Conservation (phyloP, 2,329 filamentous ascomycete genomes). For the Thyridium curvatum region DNA sequence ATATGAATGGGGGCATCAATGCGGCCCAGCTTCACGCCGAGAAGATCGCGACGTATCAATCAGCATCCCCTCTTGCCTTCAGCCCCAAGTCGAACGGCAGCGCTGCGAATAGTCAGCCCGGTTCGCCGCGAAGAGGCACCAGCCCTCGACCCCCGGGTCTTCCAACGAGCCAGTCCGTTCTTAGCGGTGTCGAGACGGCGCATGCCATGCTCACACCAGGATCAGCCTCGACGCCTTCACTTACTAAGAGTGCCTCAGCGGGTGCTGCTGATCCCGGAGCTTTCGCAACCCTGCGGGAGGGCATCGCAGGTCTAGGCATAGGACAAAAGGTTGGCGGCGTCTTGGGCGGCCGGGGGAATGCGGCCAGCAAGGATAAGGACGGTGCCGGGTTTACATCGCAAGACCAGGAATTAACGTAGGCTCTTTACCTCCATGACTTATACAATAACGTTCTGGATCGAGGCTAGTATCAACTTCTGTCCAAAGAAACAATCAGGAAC, state of each 20-base stretch:
- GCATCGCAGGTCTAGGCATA: constrained; percentile 12
- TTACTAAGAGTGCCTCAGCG: constrained; percentile 8
- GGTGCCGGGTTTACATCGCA: constrained; percentile 2
- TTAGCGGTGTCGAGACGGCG: constrained; percentile 47
- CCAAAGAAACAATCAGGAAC: too few species aligned
- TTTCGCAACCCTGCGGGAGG: constrained; percentile 12
- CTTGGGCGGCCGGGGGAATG: constrained; percentile 9
- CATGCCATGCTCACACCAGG: constrained; percentile 10
- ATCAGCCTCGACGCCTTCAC: neutral
- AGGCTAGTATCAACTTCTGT: too few species aligned
- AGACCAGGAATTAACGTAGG: too few species aligned
- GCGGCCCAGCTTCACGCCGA: constrained; percentile 45
- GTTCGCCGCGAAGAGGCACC: constrained; percentile 17
- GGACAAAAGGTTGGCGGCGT: constrained; percentile 13
- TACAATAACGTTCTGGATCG: too few species aligned
- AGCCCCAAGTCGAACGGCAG: constrained; percentile 38
- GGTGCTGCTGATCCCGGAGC: constrained; percentile 7
- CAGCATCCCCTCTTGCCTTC: constrained; percentile 5
- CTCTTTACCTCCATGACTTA: too few species aligned
- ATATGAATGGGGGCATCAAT: constrained; percentile 77
- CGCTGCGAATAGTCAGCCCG: constrained; percentile 12
- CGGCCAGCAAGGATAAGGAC: constrained; percentile 1
- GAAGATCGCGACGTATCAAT: constrained; percentile 21
- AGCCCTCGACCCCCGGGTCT: constrained; percentile 33
- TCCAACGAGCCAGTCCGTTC: constrained; percentile 42